A percentile compares a stretch with the other conserved stretches of the same genome.
phyloP scores from a whole-genome alignment of 768 basidiomycete species.

The Ramaria rubella region DNA sequence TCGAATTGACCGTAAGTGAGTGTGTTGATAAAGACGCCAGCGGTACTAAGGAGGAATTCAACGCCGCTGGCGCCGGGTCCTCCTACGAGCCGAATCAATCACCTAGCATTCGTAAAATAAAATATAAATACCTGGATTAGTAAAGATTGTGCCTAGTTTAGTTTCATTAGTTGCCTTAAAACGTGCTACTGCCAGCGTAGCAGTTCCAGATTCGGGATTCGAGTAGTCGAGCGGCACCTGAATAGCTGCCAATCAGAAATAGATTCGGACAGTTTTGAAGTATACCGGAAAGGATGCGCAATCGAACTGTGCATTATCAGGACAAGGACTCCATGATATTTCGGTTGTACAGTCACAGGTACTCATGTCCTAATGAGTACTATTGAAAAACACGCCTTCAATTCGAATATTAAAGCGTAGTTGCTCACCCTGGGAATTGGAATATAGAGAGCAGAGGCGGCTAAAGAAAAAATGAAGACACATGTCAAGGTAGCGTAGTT shows the following conservation, averaged over 20 bases:
- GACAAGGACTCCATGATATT: not conserved
- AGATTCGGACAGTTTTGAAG: not conserved
- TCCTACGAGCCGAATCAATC: not conserved
- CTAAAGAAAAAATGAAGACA: too few species aligned
- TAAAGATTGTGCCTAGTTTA: not conserved
- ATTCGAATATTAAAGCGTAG: too few species aligned
- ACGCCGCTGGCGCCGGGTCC: not conserved
- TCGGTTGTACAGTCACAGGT: not conserved
- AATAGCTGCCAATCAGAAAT: not conserved
- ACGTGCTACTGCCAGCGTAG: not conserved
- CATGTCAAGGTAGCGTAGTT: too few species aligned
- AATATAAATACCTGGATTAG: not conserved
- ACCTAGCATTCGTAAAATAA: not conserved
- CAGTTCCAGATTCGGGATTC: not conserved
- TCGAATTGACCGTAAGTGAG: not conserved
- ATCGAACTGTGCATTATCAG: not conserved
- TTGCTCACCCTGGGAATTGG: too few species aligned
- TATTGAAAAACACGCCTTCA: too few species aligned
- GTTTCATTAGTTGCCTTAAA: not conserved
- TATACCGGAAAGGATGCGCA: not conserved
- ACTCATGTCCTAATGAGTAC: too few species aligned
- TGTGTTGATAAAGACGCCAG: not conserved
- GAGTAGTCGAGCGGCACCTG: conserved; percentile 7
- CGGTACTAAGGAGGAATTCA: not conserved
- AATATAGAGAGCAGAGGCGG: too few species aligned